phyloP scores from a whole-genome alignment of 2,329 filamentous ascomycete species.

The Ophiostoma perfectum region DNA sequence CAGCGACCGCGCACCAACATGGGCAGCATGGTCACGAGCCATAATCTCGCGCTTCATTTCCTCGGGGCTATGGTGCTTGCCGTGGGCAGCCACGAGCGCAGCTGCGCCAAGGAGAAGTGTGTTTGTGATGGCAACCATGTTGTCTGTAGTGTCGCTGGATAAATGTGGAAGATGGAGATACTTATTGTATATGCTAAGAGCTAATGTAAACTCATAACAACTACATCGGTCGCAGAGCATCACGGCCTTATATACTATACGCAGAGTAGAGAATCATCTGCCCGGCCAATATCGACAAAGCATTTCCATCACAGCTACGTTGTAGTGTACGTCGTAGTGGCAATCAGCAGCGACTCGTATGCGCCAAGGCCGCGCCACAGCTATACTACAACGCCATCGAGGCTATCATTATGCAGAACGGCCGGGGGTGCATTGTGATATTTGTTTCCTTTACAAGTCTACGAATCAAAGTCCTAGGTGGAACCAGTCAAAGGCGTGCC shows the following conservation, averaged over 20 bases:
- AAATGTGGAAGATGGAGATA: background rate
- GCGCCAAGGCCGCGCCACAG: background rate
- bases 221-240: background rate
- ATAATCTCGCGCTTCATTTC: constrained; percentile 9
- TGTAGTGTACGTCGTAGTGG: background rate
- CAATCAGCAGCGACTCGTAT: background rate
- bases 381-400: background rate
- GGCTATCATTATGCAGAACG: background rate
- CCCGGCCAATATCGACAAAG: background rate
- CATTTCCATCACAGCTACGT: background rate
- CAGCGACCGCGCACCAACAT: background rate
- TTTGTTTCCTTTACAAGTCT: background rate
- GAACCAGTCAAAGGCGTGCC: background rate
- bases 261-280: background rate
- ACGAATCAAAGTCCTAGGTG: background rate
- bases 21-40: background rate
- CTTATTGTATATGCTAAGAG: background rate
- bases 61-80: background rate
- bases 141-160: background rate
- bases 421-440: background rate
- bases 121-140: constrained; percentile 6
- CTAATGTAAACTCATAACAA: background rate
- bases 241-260: background rate
- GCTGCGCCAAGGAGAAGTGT: background rate
- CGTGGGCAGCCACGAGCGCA: constrained; percentile 4